Evolutionary conservation across 2,329 filamentous ascomycete genomes (phyloP).

Genomic region (Alternaria sp.): DNA sequence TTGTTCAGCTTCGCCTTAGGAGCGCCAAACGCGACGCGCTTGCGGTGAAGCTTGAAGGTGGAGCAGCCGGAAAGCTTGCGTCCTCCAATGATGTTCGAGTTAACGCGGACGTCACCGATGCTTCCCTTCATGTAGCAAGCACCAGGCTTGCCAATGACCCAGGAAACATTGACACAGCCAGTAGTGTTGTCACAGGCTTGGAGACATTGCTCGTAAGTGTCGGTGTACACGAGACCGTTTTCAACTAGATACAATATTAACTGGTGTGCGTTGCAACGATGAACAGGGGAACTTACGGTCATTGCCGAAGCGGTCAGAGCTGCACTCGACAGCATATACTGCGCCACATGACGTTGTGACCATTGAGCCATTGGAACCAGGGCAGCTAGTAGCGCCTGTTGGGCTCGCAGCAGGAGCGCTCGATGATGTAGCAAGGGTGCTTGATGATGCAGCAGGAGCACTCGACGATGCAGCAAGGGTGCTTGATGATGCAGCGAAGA

Average conservation of each 20-base stretch:
- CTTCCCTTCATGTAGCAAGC: conserved; percentile 36
- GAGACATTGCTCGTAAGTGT: conserved; percentile 23
- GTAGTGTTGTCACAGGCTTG: conserved; percentile 24
- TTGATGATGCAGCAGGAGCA: not conserved
- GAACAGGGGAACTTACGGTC: conserved; percentile 18
- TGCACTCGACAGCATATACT: conserved; percentile 30
- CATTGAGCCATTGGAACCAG: conserved; percentile 14
- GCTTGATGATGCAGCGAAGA: not conserved
- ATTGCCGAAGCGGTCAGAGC: conserved; percentile 27
- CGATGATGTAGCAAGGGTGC: not conserved
- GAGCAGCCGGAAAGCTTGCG: conserved; percentile 16
- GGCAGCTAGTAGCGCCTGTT: conserved; percentile 14
- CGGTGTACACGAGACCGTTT: conserved; percentile 9
- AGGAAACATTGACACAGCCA: conserved; percentile 32
- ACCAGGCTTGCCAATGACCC: conserved; percentile 14
- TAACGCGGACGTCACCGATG: conserved; percentile 7
- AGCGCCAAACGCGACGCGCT: conserved; percentile 8
- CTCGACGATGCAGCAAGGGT: not conserved
- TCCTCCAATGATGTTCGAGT: conserved; percentile 28
- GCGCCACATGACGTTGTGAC: conserved; percentile 25
- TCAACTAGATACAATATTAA: conserved; percentile 14
- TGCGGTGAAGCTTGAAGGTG: conserved; percentile 15
- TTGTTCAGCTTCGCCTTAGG: not conserved
- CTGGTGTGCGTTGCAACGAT: no score
- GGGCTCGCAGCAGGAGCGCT: not conserved